Conservation (phyloP, 2,329 filamentous ascomycete species). For the Aspergillus eucalypticola region DNA sequence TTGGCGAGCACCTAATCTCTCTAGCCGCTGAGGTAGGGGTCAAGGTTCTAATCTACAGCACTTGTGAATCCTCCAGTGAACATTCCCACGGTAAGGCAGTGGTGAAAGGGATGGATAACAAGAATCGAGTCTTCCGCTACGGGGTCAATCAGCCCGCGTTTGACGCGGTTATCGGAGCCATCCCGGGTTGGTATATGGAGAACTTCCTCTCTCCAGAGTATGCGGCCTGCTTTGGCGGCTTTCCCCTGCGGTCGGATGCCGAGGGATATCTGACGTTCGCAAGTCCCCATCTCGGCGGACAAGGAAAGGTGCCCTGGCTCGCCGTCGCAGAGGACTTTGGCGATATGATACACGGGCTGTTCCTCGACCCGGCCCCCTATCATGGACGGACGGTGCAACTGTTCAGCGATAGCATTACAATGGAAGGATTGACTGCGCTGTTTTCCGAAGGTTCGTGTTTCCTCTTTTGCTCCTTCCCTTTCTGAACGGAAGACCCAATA, state of each 20-base stretch:
- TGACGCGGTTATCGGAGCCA: not conserved
- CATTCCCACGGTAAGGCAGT: not conserved
- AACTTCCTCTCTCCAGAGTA: not conserved
- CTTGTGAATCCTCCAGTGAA: not conserved
- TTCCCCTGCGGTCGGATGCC: not conserved
- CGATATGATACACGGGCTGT: not conserved
- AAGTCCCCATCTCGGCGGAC: not conserved
- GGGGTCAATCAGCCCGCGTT: not conserved
- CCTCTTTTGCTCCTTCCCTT: too few species aligned
- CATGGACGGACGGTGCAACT: not conserved
- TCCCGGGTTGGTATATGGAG: not conserved
- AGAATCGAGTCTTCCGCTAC: not conserved
- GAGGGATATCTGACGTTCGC: not conserved
- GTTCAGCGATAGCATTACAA: not conserved
- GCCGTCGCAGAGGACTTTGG: not conserved
- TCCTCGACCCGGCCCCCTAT: not conserved
- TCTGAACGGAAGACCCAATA: too few species aligned
- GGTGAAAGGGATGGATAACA: not conserved
- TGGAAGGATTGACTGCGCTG: not conserved
- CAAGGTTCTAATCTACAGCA: not conserved
- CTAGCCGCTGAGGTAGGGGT: not conserved
- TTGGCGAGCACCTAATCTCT: not conserved
- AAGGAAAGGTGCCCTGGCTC: not conserved
- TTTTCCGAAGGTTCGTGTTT: too few species aligned
- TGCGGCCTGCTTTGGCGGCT: not conserved